phyloP scores from a whole-genome alignment of 805 yeast species.

The Aciculoconidium aculeatum region DNA sequence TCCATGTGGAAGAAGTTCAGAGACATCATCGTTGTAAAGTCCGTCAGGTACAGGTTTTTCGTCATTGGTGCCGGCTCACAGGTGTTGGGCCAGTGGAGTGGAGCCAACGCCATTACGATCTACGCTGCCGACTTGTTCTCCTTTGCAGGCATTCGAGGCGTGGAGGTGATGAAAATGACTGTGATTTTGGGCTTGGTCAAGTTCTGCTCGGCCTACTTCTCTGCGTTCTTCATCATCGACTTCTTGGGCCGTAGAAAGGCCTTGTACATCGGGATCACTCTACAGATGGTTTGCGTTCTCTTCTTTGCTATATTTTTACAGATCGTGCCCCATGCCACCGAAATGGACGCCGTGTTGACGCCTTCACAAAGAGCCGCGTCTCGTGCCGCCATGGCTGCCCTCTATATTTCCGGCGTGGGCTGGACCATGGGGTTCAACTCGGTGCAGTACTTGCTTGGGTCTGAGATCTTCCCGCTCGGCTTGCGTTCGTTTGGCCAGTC shows the following conservation, averaged over 20 bases:
- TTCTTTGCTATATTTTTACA: constrained; percentile 19
- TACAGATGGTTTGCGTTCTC: constrained; percentile 14
- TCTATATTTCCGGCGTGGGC: constrained; percentile 19
- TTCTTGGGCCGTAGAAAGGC: constrained; percentile 18
- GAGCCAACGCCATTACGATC: constrained; percentile 21
- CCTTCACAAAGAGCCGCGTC: constrained; percentile 13
- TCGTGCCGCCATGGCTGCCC: constrained; percentile 18
- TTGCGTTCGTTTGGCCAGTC: constrained; percentile 21
- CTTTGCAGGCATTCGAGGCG: constrained; percentile 16
- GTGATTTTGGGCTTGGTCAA: constrained; percentile 21
- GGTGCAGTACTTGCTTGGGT: constrained; percentile 19
- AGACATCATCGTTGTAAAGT: constrained; percentile 13
- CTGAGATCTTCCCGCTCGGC: constrained; percentile 20
- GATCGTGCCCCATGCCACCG: constrained; percentile 16
- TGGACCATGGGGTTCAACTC: constrained; percentile 22
- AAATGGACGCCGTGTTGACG: constrained; percentile 7
- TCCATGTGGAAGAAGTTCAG: constrained; percentile 9
- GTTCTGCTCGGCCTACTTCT: constrained; percentile 16
- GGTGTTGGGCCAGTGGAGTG: constrained; percentile 21
- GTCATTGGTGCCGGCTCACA: constrained; percentile 14
- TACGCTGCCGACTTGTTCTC: constrained; percentile 19
- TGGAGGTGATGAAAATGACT: constrained; percentile 17
- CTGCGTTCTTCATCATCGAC: constrained; percentile 20
- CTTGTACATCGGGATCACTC: constrained; percentile 16
- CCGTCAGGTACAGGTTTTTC: constrained; percentile 19